Percentiles rank a stretch among this genome's conserved stretches.
Evolutionary conservation across 1,284 basidiomycete genomes (phyloP).

Genomic region (Thelephora terrestris): DNA sequence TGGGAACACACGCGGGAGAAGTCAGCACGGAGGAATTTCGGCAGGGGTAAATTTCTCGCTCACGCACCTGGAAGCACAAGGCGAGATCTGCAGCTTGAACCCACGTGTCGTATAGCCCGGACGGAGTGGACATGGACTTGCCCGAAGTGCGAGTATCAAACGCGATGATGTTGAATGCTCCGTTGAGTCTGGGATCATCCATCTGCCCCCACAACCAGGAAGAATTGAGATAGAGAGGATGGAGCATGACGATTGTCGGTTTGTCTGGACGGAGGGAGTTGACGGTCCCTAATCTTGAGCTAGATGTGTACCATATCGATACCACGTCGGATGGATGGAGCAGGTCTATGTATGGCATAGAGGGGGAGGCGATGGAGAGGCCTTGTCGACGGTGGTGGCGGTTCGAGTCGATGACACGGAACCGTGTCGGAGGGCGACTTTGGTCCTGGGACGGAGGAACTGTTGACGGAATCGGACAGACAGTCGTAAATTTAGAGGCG

Average conservation of each 20-base stretch:
- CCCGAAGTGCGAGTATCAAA: constrained; percentile 66
- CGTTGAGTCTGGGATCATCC: constrained; percentile 49
- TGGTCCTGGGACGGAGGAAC: not conserved
- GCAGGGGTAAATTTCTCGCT: not conserved
- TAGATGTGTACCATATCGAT: constrained; percentile 63
- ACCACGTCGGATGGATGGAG: constrained; percentile 53
- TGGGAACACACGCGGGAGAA: not conserved
- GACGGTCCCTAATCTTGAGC: constrained; percentile 43
- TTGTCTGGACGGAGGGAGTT: constrained; percentile 54
- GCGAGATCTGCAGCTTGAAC: constrained; percentile 69
- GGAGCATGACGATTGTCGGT: constrained; percentile 55
- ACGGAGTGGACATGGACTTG: constrained; percentile 42
- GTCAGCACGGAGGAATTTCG: not conserved
- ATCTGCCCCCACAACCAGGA: constrained; percentile 59
- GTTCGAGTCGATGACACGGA: constrained; percentile 2
- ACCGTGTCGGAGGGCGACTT: not conserved
- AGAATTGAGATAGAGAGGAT: constrained; percentile 57
- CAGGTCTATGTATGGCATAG: constrained; percentile 66
- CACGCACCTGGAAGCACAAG: constrained; percentile 46
- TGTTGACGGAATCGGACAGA: not conserved
- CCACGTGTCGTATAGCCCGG: constrained; percentile 55
- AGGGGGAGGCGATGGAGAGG: not conserved
- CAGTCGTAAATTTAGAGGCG: not conserved
- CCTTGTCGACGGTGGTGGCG: not conserved
- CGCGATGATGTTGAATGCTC: constrained; percentile 55